These are phyloP conservation scores for Nemania bipapillata DNA, from an alignment of 2,329 filamentous ascomycete species.

Conservation along the genomic window DNA sequence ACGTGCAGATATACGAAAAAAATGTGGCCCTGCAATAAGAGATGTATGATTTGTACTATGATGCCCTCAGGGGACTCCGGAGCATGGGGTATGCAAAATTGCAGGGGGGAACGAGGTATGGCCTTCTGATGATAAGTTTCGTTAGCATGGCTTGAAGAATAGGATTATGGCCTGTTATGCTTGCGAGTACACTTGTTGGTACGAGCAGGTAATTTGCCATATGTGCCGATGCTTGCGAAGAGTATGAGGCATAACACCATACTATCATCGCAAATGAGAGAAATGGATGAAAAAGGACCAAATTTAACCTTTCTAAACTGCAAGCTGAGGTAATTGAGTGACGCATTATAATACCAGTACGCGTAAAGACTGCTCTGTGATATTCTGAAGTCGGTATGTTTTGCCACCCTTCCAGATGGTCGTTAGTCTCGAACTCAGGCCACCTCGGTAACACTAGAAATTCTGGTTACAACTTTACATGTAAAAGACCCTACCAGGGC, in stretches of 20 bases:
- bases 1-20: background rate
- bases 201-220: constrained; percentile 25
- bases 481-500: no score
- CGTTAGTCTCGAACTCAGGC: no score
- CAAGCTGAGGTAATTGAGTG: background rate
- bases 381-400: no score
- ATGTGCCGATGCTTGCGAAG: background rate
- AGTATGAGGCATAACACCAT: background rate
- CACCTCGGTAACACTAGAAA: no score
- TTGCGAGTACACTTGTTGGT: constrained; percentile 1
- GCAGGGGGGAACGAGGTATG: background rate
- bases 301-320: background rate
- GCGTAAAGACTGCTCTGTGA: background rate
- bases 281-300: background rate
- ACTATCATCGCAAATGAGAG: constrained; percentile 1
- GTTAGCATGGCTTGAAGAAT: constrained; percentile 17
- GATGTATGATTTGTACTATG: constrained; percentile 13
- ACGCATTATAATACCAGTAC: background rate
- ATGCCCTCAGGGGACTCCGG: background rate
- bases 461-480: no score
- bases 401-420: no score
- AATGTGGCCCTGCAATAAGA: background rate
- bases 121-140: constrained; percentile 12
- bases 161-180: constrained; percentile 2
- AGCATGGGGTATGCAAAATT: background rate